Evolutionary conservation across 352 stramenopile genomes (phyloP).

Genomic region (Phytopythium vexans): DNA sequence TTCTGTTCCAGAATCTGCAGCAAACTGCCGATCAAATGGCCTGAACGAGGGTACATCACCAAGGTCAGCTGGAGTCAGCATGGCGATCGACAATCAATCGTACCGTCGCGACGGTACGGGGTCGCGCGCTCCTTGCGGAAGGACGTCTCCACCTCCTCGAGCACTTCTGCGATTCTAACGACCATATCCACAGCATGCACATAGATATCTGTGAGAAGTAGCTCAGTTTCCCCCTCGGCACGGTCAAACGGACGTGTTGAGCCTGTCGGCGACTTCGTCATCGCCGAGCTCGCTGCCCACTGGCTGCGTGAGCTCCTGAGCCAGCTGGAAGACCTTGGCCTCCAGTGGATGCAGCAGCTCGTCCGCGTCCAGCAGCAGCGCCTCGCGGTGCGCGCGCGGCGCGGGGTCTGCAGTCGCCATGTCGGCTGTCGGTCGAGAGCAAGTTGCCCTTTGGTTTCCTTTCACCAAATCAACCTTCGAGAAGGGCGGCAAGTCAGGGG

Average conservation of each 20-base stretch:
- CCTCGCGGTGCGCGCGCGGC: constrained; percentile 20
- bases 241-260: constrained; percentile 58
- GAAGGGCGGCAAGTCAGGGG: background rate
- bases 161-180: constrained; percentile 63
- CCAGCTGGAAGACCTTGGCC: constrained; percentile 54
- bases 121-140: constrained; percentile 76
- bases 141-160: constrained; percentile 72
- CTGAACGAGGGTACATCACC: constrained; percentile 15
- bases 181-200: background rate
- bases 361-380: constrained; percentile 24
- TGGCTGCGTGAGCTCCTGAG: constrained; percentile 53
- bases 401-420: constrained; percentile 7
- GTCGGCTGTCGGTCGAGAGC: background rate
- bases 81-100: background rate
- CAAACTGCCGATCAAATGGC: constrained; percentile 75
- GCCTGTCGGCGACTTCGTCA: constrained; percentile 60
- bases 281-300: constrained; percentile 40
- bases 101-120: constrained; percentile 73
- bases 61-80: background rate
- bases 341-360: constrained; percentile 61
- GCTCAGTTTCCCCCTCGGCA: background rate
- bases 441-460: background rate
- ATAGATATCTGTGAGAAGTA: too few species aligned
- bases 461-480: constrained; percentile 5
- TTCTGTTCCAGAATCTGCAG: constrained; percentile 78